Evolutionary conservation across 352 stramenopile genomes (phyloP).

Genomic region (Phytophthora pluvialis): DNA sequence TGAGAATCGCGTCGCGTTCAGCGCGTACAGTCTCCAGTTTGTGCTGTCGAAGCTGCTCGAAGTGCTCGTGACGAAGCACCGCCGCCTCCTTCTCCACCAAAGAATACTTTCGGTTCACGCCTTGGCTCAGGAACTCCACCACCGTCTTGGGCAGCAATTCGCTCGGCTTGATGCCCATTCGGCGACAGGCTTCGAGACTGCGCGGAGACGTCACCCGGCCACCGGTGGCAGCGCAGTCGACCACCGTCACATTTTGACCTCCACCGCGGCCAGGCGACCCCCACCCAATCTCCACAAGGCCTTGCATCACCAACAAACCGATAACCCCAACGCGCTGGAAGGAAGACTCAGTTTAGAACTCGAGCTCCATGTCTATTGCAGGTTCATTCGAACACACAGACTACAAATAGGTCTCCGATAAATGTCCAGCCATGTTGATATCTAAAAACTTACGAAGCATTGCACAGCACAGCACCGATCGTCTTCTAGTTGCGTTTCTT

Average conservation of each 20-base stretch:
- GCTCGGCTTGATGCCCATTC: conserved; percentile 67
- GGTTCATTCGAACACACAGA: conserved; percentile 10
- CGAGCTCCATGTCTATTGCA: neutral
- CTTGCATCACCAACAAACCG: conserved; percentile 22
- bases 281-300: conserved; percentile 11
- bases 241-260: conserved; percentile 56
- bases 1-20: conserved; percentile 64
- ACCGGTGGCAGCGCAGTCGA: conserved; percentile 56
- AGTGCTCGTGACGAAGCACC: conserved; percentile 72
- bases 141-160: conserved; percentile 67
- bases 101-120: conserved; percentile 56
- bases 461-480: conserved; percentile 2
- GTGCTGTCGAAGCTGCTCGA: conserved; percentile 67
- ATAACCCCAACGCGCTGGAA: neutral
- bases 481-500: conserved; percentile 81
- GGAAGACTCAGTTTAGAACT: conserved; percentile 24
- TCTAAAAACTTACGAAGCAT: conserved; percentile 27
- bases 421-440: conserved; percentile 23
- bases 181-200: conserved; percentile 72
- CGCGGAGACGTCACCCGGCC: conserved; percentile 65
- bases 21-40: conserved; percentile 64
- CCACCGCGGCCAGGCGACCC: conserved; percentile 19
- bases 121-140: conserved; percentile 60
- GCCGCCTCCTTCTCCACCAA: conserved; percentile 79
- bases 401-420: conserved; percentile 31